A percentile compares a stretch with the other conserved stretches of the same genome.
These are phyloP conservation scores for Epichloe uncinata DNA, from an alignment of 2,329 filamentous ascomycete genomes.

Conservation along the genomic window DNA sequence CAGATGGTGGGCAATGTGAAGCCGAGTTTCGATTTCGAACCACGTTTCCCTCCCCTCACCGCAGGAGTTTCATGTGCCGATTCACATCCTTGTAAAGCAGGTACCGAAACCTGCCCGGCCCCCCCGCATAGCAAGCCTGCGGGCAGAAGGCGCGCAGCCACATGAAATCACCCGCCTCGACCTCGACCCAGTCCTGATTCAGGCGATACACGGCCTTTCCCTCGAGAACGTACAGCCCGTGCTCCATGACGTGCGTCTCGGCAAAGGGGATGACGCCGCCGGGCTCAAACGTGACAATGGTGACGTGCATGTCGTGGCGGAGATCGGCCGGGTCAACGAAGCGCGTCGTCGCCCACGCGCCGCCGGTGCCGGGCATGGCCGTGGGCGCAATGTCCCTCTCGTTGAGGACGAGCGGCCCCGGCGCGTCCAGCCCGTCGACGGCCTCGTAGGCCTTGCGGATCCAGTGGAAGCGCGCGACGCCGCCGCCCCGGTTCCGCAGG, in stretches of 20 bases:
- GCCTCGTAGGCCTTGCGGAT: constrained; percentile 4
- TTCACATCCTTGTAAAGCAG: constrained; percentile 6
- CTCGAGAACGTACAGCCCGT: constrained; percentile 5
- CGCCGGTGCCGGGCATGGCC: constrained; percentile 1
- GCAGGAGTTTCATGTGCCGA: constrained; percentile 3
- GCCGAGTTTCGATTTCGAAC: too few relatives aligned
- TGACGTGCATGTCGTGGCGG: constrained; percentile 6
- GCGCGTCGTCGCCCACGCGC: constrained; percentile 4
- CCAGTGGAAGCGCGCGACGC: constrained; percentile 4
- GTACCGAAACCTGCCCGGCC: constrained; percentile 4
- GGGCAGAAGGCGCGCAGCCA: constrained; percentile 6
- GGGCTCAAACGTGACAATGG: constrained; percentile 3
- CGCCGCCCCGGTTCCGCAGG: background rate
- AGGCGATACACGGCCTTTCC: constrained; percentile 5
- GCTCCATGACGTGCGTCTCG: constrained; percentile 6
- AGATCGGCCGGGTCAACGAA: constrained; percentile 4
- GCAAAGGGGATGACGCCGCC: constrained; percentile 6
- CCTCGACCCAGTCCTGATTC: constrained; percentile 6
- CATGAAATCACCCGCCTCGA: constrained; percentile 6
- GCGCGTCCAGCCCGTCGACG: background rate
- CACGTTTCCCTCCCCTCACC: background rate
- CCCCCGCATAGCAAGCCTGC: constrained; percentile 4
- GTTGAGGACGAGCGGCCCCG: background rate
- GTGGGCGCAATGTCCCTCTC: constrained; percentile 1
- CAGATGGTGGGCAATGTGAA: too few relatives aligned